These are phyloP conservation scores for Aechmea fasciata DNA, from an alignment of 176 grass and related monocot species.

Conservation along the genomic window DNA sequence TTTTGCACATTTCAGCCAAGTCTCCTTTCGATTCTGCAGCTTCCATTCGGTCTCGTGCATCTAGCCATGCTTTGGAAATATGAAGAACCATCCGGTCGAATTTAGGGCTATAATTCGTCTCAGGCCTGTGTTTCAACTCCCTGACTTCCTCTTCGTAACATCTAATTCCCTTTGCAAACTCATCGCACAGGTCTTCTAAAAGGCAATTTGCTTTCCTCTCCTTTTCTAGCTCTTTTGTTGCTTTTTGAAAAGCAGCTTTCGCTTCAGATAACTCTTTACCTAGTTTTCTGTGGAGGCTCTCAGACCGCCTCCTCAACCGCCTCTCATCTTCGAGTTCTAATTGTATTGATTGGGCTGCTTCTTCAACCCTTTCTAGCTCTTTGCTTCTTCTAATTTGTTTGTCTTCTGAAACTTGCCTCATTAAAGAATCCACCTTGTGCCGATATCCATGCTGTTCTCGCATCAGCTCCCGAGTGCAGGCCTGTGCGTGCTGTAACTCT, in stretches of 20 bases:
- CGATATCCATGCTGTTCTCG: conserved; percentile 44
- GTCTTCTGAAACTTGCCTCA: conserved; percentile 55
- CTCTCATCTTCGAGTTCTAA: conserved; percentile 86
- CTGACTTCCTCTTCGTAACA: conserved; percentile 90
- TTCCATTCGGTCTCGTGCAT: conserved; percentile 85
- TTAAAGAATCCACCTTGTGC: conserved; percentile 50
- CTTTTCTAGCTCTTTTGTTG: conserved; percentile 65
- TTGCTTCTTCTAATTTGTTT: conserved; percentile 60
- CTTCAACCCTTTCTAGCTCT: conserved; percentile 68
- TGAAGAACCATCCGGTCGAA: conserved; percentile 79
- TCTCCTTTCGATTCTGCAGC: conserved; percentile 39
- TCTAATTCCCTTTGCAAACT: conserved; percentile 77
- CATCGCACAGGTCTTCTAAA: conserved; percentile 75
- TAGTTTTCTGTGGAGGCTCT: conserved; percentile 70
- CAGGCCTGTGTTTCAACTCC: conserved; percentile 55
- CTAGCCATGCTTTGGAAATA: conserved; percentile 84
- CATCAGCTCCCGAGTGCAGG: conserved; percentile 51
- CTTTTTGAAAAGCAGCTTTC: conserved; percentile 57
- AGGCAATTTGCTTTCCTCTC: conserved; percentile 58
- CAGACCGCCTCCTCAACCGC: conserved; percentile 60
- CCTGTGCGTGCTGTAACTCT: conserved; percentile 61
- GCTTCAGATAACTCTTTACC: conserved; percentile 67
- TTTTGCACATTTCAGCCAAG: conserved; percentile 37
- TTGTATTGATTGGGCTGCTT: conserved; percentile 46
- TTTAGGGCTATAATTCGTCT: conserved; percentile 44